Conservation (phyloP, 139 green algal genomes). For the Volvox reticuliferus region DNA sequence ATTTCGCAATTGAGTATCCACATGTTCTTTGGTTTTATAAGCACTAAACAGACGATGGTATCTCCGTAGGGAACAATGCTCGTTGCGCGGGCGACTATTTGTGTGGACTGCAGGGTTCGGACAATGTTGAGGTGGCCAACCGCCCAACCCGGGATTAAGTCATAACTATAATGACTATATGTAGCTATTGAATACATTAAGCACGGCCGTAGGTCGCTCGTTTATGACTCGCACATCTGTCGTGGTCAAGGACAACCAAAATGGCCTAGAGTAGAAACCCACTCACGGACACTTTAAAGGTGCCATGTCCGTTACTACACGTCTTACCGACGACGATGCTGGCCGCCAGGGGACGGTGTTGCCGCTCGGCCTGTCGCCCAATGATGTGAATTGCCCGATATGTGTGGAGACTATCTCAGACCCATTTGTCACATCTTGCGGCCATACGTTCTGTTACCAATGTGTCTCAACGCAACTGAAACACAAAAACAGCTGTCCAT, state of each 20-base stretch:
- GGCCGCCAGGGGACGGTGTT: not conserved
- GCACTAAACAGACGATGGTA: too few species aligned
- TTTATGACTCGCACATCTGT: not conserved
- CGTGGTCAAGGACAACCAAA: conserved; percentile 4
- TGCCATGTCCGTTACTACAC: conserved; percentile 31
- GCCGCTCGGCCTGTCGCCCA: conserved; percentile 31
- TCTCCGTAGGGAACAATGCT: too few species aligned
- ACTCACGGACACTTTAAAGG: not conserved
- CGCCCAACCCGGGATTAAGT: too few species aligned
- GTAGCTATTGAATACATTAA: not conserved
- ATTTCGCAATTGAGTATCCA: too few species aligned
- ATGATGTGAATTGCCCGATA: conserved; percentile 83
- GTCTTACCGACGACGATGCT: conserved; percentile 20
- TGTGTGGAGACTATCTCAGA: conserved; percentile 83
- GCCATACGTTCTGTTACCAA: conserved; percentile 88
- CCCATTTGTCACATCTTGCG: conserved; percentile 86
- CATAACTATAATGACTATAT: conserved; percentile 2
- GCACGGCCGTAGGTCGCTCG: not conserved
- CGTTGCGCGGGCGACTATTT: not conserved
- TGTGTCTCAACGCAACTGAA: conserved; percentile 84
- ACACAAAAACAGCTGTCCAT: conserved; percentile 76
- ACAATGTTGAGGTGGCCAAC: not conserved
- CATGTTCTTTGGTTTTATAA: too few species aligned
- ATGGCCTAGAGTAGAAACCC: not conserved
- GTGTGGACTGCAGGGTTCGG: not conserved